Base-by-base conservation (phyloP, 345 rosid genomes). In the Noccaea bulbosa region DNA sequence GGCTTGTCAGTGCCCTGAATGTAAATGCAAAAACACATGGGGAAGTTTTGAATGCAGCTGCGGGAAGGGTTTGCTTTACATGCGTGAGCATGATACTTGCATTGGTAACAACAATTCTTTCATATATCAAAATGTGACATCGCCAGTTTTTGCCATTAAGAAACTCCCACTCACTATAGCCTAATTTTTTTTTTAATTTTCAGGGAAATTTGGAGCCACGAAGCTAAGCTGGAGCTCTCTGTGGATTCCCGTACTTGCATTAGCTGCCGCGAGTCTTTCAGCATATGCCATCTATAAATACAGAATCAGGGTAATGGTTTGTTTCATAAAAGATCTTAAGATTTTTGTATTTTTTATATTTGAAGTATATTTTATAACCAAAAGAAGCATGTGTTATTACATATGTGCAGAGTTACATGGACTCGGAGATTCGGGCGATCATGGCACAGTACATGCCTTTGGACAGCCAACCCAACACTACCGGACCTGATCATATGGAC, bases 1-100 rank as follows among this genome's bases (percentile, higher is more conserved):
- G 6, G 63, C 63, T 39, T 58, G 63, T 17, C 63, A 20, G 32
- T 58, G 63, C 33, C 47, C 47, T 58, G 63, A 58, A 0, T 58
- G 63, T 58, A 58, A 39, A 58, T 58, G 63, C 47, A 58, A 58
- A 39, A 58, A 58, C 47, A 58, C 63, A 58, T 58, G 63, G 63
- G 63, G 63, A 58, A 58, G 63, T 4, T 58, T 38, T 58, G 63
- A 58, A 39, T 58, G 63, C 63, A 58, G 34, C 33, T 38, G 63
- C 47, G 5, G 16, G 34, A 58, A 58, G 34, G 63, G 63, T 58
- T 39, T 37, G 62, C 38, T 58, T 39, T 58, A 58, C 63, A 20
- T 58, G 63, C 63, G 63, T 38, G 63, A 58, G 47, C 47, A 38
- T 58, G 63, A 58, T 58, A 39, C 63, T 39, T 58, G 63, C 63